These are phyloP conservation scores for Hanseniaspora sp. DNA, from an alignment of 1,139 yeast genomes.

Conservation along the genomic window DNA sequence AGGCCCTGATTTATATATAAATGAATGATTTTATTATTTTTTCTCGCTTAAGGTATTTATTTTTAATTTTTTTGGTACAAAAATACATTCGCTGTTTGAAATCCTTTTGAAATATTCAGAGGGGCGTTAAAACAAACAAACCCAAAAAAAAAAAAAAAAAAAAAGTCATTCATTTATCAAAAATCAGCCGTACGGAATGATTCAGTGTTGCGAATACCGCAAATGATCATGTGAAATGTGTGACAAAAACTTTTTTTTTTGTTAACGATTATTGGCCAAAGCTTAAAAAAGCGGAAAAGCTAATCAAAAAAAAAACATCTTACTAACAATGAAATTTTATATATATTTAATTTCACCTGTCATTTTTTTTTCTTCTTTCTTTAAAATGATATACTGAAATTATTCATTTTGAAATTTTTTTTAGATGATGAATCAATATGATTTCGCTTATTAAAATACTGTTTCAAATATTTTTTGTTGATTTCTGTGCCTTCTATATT, in stretches of 20 bases:
- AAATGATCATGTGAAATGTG: background rate
- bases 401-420: background rate
- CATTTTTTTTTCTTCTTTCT: no score
- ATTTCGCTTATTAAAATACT: background rate
- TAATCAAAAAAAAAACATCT: no score
- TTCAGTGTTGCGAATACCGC: conserved; percentile 11
- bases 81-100: background rate
- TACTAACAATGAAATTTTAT: no score
- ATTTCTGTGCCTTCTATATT: conserved; percentile 28
- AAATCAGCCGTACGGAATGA: background rate
- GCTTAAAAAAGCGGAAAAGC: no score
- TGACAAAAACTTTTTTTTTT: background rate
- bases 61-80: no score
- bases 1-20: no score
- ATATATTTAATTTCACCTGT: no score
- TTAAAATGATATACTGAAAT: background rate
- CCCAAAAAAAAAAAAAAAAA: background rate
- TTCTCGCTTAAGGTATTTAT: no score
- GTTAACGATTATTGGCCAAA: background rate
- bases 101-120: no score
- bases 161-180: conserved; percentile 10
- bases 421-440: background rate
- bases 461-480: background rate
- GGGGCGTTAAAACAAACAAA: no score
- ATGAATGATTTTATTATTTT: no score